Evolutionary conservation across 129 eudicot genomes (phyloP), one percentile per base, ranked within the genome.

Genomic region (Scalesia atractyloides): DNA sequence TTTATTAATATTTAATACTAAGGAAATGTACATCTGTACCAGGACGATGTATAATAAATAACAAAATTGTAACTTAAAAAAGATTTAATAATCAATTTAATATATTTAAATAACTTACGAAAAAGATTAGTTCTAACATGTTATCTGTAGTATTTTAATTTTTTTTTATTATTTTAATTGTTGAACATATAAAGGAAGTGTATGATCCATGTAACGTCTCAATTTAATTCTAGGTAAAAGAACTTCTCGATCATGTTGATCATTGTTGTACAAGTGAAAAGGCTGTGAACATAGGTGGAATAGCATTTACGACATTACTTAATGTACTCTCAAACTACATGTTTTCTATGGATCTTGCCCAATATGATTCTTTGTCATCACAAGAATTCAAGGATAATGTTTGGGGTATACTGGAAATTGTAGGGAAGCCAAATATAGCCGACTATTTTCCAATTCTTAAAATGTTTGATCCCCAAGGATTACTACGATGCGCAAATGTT

Each of bases 261-360:
- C 60, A 5, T 0, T 81, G 84, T 72, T 60, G 84, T 26, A 49
- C 16, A 5, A 33, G 15, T 0, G 62, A 73, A 2, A 61, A 51
- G 49, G 75, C 73, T 1, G 76, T 83, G 44, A 76, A 86, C 13
- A 36, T 86, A 15, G 91, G 91, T 5, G 72, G 16, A 17, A 80
- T 69, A 17, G 85, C 77, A 1, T 80, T 82, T 34, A 85, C 84
- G 0, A 84, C 86, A 11, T 7, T 73, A 33, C 73, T 87, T 30
- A 84, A 82, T 48, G 52, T 87, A 61, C 48, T 87, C 12, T 87
- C 94, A 5, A 69, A 82, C 64, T 64, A 84, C 3, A 18, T 87
- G 1, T 87, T 87, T 36, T 87, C 94, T 5, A 36, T 34, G 62
- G 89, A 84, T 61, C 64, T 87, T 2, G 75, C 80, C 5, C 54